A percentile compares a stretch with the other conserved stretches of the same genome.
phyloP scores from a whole-genome alignment of 495 filamentous ascomycete species.

The Cercophora newfieldiana region DNA sequence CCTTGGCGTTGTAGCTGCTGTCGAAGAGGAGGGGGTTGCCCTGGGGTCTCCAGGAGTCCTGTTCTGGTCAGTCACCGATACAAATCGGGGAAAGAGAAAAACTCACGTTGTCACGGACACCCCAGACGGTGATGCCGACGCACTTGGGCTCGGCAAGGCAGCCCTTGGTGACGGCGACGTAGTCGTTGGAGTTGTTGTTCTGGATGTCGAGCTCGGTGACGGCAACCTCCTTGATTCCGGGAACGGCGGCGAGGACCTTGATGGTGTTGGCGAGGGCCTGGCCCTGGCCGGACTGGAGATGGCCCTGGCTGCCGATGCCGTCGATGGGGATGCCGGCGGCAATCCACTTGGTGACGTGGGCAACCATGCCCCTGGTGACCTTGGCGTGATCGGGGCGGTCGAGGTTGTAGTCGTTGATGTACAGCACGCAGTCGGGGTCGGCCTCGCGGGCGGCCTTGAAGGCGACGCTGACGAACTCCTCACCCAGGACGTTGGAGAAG shows the following conservation, averaged over 20 bases:
- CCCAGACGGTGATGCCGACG: slow-evolving; percentile 77
- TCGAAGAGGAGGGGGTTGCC: slow-evolving; percentile 66
- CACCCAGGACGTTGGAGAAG: slow-evolving; percentile 61
- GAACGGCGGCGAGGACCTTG: slow-evolving; percentile 52
- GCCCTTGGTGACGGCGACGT: slow-evolving; percentile 61
- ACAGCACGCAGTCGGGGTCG: slow-evolving; percentile 60
- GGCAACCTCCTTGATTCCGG: slow-evolving; percentile 55
- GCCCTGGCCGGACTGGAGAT: slow-evolving; percentile 54
- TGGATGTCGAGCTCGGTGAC: slow-evolving; percentile 69
- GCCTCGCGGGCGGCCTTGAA: slow-evolving; percentile 60
- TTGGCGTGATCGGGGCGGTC: slow-evolving; percentile 51
- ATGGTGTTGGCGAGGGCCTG: slow-evolving; percentile 51
- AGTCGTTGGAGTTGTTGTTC: slow-evolving; percentile 58
- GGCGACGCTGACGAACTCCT: slow-evolving; percentile 59
- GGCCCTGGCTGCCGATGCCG: slow-evolving; percentile 68
- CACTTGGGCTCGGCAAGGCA: slow-evolving; percentile 65
- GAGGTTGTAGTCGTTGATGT: slow-evolving; percentile 72
- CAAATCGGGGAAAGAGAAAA: neutral
- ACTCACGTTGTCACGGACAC: slow-evolving; percentile 64
- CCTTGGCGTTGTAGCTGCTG: slow-evolving; percentile 61
- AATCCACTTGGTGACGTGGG: slow-evolving; percentile 66
- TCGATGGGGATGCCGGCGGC: slow-evolving; percentile 68
- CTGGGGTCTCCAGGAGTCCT: slow-evolving; percentile 65
- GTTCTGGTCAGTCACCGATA: neutral
- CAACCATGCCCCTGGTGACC: slow-evolving; percentile 59